Evolutionary conservation across 78 protist genomes (phyloP), one percentile per base, ranked within the genome.

Genomic region (Guillardia theta): DNA sequence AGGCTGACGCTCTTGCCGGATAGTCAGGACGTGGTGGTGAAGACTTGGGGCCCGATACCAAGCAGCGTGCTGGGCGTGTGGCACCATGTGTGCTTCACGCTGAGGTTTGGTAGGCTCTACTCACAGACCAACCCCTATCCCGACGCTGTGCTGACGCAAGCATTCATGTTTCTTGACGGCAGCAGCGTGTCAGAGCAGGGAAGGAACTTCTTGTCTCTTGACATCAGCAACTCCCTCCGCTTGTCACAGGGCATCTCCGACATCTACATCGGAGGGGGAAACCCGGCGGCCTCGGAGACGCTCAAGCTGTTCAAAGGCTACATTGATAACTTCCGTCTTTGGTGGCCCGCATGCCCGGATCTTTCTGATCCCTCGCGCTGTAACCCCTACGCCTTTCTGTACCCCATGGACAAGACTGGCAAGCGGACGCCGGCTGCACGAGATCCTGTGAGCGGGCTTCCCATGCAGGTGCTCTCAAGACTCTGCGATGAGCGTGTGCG

Each of bases 371-470:
- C 87, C 47, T 22, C 87, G 5, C 87, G 87, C 1, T 70, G 87
- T 43, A 70, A 70, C 44, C 87, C 87, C 15, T 70, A 36, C 87
- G 87, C 47, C 22, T 70, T 78, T 78, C 8, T 78, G 90, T 78
- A 41, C 9, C 90, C 90, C 44, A 78, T n/a, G n/a, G n/a, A n/a
- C n/a, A n/a, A n/a, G 24, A 48, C 50, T 78, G 70, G 70, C 70
- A 6, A 30, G 27, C 6, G 70, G 70, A 6, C 21, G 39, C 27
- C 21, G 70, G 6, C 39, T 58, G 70, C 70, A 24, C 6, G 70
- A 58, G 6, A 58, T 24, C 6, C 39, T n/a, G n/a, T n/a, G n/a
- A n/a, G n/a, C n/a, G n/a, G n/a, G n/a, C n/a, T n/a, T n/a, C n/a
- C n/a, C n/a, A n/a, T n/a, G n/a, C n/a, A n/a, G n/a, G n/a, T n/a